A percentile compares a stretch with the other conserved stretches of the same genome.
Evolutionary conservation across 768 basidiomycete genomes (phyloP).

Genomic region (Dictyophora rubrovolvata): DNA sequence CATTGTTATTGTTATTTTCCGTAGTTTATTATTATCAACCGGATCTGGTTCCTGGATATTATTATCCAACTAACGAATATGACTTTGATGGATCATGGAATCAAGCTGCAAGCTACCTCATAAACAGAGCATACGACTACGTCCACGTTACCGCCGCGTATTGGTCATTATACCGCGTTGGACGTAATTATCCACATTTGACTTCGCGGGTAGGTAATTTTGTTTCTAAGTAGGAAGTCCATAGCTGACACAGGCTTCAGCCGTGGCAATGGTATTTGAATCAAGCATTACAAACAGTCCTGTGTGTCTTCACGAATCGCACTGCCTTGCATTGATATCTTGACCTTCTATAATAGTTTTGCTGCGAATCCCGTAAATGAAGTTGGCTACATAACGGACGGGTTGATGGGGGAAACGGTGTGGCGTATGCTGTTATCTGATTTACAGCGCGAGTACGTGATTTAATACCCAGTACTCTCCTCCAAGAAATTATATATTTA

Average conservation of each 20-base stretch:
- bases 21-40: constrained; percentile 46
- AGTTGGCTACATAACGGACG: constrained; percentile 36
- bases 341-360: constrained; percentile 8
- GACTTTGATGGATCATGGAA: constrained; percentile 52
- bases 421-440: constrained; percentile 37
- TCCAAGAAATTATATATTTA: not conserved
- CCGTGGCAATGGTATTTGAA: constrained; percentile 51
- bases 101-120: constrained; percentile 35
- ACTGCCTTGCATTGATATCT: not conserved
- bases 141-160: constrained; percentile 31
- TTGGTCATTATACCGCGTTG: constrained; percentile 48
- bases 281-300: constrained; percentile 40
- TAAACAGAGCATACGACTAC: constrained; percentile 42
- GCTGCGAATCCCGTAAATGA: constrained; percentile 31
- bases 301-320: not conserved
- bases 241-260: constrained; percentile 26
- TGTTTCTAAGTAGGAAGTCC: not conserved
- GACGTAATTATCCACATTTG: constrained; percentile 44
- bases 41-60: constrained; percentile 31
- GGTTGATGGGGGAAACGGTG: constrained; percentile 51
- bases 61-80: constrained; percentile 42
- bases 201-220: constrained; percentile 17
- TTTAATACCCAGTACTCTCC: not conserved
- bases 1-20: constrained; percentile 16
- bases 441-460: constrained; percentile 31